Conservation (phyloP, 495 filamentous ascomycete genomes). For the Aspergillus nanangensis region DNA sequence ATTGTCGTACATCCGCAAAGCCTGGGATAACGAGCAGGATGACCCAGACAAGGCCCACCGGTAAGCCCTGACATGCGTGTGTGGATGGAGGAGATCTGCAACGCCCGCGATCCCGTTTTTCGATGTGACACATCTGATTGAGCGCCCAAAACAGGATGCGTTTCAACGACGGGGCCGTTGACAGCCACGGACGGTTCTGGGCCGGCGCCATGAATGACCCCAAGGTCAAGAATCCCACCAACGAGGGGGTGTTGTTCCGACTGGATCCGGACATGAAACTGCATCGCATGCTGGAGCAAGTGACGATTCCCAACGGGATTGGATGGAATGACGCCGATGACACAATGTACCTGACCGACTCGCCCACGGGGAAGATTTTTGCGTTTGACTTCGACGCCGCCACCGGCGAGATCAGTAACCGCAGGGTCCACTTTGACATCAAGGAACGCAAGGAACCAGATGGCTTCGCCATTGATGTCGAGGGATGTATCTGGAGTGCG, state of each 20-base stretch:
- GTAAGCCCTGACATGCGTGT: constrained; percentile 20
- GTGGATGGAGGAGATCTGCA: neutral
- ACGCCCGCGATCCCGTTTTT: neutral
- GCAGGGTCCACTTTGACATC: constrained; percentile 48
- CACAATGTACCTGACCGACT: constrained; percentile 82
- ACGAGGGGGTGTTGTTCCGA: constrained; percentile 57
- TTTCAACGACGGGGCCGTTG: constrained; percentile 79
- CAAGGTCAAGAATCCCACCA: constrained; percentile 27
- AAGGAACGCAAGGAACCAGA: constrained; percentile 57
- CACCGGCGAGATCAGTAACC: constrained; percentile 60
- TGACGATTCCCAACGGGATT: constrained; percentile 86
- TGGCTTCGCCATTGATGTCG: constrained; percentile 67
- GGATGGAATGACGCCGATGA: constrained; percentile 66
- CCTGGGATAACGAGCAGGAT: constrained; percentile 47
- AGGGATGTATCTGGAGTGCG: constrained; percentile 75
- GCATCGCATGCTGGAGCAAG: constrained; percentile 53
- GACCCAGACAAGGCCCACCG: constrained; percentile 43
- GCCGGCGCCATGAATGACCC: constrained; percentile 84
- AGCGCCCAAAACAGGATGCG: constrained; percentile 41
- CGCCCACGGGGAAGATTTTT: constrained; percentile 64
- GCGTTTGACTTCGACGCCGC: constrained; percentile 68
- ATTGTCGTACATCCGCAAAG: constrained; percentile 55
- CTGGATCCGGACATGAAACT: constrained; percentile 57
- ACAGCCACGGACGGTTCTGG: constrained; percentile 82
- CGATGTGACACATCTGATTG: constrained; percentile 12